Evolutionary conservation across 805 yeast species (phyloP), one percentile per base, ranked within the genome.

Genomic region (Candida sanyiensis): DNA sequence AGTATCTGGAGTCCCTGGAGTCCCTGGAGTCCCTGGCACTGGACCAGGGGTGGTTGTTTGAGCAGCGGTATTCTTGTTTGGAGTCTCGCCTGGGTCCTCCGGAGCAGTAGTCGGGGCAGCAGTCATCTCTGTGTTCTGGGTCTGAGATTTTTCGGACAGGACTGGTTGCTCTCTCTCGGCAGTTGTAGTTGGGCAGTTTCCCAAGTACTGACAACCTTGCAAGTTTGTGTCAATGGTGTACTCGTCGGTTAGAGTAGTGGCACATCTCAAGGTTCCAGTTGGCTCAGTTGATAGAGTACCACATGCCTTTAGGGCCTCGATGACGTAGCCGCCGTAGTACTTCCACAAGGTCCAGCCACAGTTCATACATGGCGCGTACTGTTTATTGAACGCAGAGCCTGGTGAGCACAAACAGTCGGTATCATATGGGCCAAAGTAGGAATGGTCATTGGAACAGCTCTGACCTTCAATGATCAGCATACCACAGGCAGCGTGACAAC

Each of bases 311-410:
- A 59, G 48, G 28, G 62, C 50, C 19, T 51, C 39, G 12, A 51
- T 42, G 41, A 59, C 49, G 46, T 38, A 59, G 2, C 29, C 10
- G 19, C 58, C 56, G 46, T 59, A 59, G 44, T 58, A 54, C 21
- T 28, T 28, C 63, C 63, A 59, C 37, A 59, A 42, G 44, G 61
- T 56, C 59, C 64, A 59, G 35, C 62, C 64, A 54, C 64, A 61
- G 35, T 48, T 56, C 35, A 61, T 46, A 50, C 65, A 61, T 8
- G 32, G 46, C 20, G 51, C 47, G 37, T 58, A 56, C n/a, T 46
- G 41, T 6, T 42, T 28, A 17, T 44, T 29, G 49, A 61, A 61
- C 3, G 24, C 13, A 17, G 57, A 34, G 27, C 28, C 57, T 1
- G 39, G 22, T 15, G 46, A 38, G 56, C 65, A 61, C 38, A 61